Conservation (phyloP, 371 early-diverging fungal species). For the Mucor indicus region DNA sequence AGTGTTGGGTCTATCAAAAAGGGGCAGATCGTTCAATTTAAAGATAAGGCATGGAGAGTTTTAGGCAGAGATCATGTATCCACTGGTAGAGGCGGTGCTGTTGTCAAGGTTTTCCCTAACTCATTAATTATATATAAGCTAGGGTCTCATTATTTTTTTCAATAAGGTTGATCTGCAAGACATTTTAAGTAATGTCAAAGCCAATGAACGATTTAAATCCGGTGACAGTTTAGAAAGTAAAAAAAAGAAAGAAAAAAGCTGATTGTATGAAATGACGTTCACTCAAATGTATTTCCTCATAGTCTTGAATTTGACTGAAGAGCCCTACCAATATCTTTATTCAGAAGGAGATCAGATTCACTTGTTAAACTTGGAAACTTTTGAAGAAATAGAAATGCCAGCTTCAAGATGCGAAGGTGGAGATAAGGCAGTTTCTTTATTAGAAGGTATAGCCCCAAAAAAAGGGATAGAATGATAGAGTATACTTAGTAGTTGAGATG, state of each 20-base stretch:
- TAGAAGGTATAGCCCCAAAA: constrained; percentile 35
- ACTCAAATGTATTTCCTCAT: not conserved
- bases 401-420: constrained; percentile 60
- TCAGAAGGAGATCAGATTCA: constrained; percentile 56
- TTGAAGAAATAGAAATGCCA: constrained; percentile 69
- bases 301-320: constrained; percentile 62
- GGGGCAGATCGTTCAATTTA: constrained; percentile 48
- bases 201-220: constrained; percentile 62
- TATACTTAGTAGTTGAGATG: not conserved
- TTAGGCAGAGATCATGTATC: constrained; percentile 41
- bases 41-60: constrained; percentile 45
- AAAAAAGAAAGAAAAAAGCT: not conserved
- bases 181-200: constrained; percentile 48
- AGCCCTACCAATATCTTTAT: constrained; percentile 73
- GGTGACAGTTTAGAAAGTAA: constrained; percentile 61
- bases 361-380: constrained; percentile 66
- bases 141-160: too few relatives aligned
- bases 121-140: too few relatives aligned
- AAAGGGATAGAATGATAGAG: not conserved
- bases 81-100: constrained; percentile 50
- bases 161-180: constrained; percentile 65
- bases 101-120: constrained; percentile 55
- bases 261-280: too few relatives aligned
- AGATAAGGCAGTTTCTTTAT: constrained; percentile 28
- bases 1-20: constrained; percentile 44